Evolutionary conservation across 495 filamentous ascomycete species (phyloP).

Genomic region (Evansstolkia leycettana): DNA sequence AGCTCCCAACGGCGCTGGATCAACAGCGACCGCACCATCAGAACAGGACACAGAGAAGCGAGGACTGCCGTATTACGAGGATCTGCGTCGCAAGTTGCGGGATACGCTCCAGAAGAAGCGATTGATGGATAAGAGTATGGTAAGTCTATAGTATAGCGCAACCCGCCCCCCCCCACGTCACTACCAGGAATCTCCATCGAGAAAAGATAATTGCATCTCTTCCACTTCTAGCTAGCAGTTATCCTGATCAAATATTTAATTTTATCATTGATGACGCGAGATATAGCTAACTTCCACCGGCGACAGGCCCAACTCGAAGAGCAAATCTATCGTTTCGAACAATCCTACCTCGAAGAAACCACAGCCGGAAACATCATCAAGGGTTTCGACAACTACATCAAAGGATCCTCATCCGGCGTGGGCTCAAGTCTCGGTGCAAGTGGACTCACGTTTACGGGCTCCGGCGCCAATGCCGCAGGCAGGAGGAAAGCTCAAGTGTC

Average conservation of each 20-base stretch:
- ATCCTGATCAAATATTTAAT: not conserved
- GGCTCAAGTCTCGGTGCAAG: slow-evolving; percentile 17
- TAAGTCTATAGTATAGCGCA: too few species aligned
- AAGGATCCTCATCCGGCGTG: slow-evolving; percentile 47
- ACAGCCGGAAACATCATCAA: slow-evolving; percentile 89
- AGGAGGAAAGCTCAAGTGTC: slow-evolving; percentile 36
- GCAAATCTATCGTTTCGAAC: slow-evolving; percentile 71
- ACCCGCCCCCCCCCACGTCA: too few species aligned
- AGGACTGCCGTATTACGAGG: slow-evolving; percentile 59
- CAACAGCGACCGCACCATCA: too few species aligned
- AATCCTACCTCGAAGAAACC: slow-evolving; percentile 82
- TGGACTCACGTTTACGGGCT: slow-evolving; percentile 31
- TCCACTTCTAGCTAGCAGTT: too few species aligned
- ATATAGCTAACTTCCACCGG: too few species aligned
- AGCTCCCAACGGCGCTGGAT: slow-evolving; percentile 6
- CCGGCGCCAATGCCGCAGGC: slow-evolving; percentile 5
- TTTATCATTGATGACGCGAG: slow-evolving; percentile 1
- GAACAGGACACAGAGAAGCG: slow-evolving; percentile 23
- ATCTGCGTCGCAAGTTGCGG: slow-evolving; percentile 54
- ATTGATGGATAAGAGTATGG: slow-evolving; percentile 53
- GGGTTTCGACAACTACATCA: slow-evolving; percentile 96
- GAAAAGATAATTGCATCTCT: too few species aligned
- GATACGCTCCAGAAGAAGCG: slow-evolving; percentile 57
- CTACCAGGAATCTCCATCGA: too few species aligned
- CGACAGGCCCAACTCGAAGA: slow-evolving; percentile 60